Evolutionary conservation across 768 basidiomycete species (phyloP).

Genomic region (Rhodotorula sphaerocarpa): DNA sequence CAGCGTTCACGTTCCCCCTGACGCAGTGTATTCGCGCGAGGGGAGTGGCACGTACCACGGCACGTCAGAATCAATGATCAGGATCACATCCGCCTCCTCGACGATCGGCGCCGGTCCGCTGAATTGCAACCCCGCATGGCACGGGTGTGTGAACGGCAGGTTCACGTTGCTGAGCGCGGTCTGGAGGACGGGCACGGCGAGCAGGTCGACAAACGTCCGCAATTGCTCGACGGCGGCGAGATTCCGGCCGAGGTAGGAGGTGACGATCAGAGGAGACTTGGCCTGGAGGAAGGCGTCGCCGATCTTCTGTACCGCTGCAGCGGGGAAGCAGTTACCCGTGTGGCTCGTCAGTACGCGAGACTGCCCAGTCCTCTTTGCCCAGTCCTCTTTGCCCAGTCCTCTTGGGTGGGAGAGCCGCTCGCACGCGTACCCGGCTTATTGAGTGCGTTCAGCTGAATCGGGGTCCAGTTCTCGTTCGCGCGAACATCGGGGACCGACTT

Average conservation of each 20-base stretch:
- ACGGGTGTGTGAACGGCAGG: constrained; percentile 55
- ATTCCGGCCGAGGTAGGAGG: constrained; percentile 58
- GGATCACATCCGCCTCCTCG: constrained; percentile 54
- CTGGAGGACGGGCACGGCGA: constrained; percentile 54
- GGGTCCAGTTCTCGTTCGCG: constrained; percentile 49
- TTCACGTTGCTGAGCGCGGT: constrained; percentile 52
- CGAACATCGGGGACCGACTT: constrained; percentile 43
- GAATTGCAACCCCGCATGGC: constrained; percentile 53
- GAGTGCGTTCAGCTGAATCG: constrained; percentile 51
- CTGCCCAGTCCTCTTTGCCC: no score
- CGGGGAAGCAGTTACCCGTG: no score
- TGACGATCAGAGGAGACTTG: constrained; percentile 56
- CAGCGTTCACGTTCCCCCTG: no score
- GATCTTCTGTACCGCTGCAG: constrained; percentile 45
- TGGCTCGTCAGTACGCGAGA: no score
- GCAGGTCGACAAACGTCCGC: constrained; percentile 48
- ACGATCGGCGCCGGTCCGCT: constrained; percentile 45
- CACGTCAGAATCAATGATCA: constrained; percentile 59
- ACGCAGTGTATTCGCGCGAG: background rate
- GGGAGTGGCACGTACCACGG: constrained; percentile 47
- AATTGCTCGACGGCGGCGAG: constrained; percentile 49
- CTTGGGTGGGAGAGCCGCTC: no score
- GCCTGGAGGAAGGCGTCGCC: constrained; percentile 51
- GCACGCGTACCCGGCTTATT: constrained; percentile 39
- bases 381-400: no score